Evolutionary conservation across 2,329 filamentous ascomycete species (phyloP), one percentile per base, ranked within the genome.

Genomic region (Arthrocladium fulminans): DNA sequence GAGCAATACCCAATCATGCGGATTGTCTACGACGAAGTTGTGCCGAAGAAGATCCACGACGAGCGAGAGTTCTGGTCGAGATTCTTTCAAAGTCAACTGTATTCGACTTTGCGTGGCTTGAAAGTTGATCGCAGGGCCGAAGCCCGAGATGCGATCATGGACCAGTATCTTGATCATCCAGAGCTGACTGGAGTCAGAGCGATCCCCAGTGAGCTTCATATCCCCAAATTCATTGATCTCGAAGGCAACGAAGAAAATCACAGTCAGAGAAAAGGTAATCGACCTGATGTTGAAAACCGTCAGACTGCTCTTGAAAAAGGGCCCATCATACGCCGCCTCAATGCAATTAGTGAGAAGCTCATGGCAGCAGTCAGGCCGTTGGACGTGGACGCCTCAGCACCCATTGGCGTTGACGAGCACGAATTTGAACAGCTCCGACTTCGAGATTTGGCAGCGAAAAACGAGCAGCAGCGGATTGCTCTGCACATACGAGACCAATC

Each of bases 191-290:
- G 70, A 12, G 63, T 65, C 19, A 62, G 68, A 0, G 65, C 64
- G 32, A 67, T 69, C 3, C 60, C 67, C 13, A 58, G 77, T 55
- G 71, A 81, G 2, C 71, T 81, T 27, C 77, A 83, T 48, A 80
- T 98, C 17, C 89, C 92, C 1, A 82, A 89, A 59, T 89, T 94
- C 55, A 89, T 98, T 57, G 86, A 98, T 63, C 68, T 98, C 22
- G 87, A 90, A 62, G 92, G 84, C 24, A 98, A 98, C 61, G 92
- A 97, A 67, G 86, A 92, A 64, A 90, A 98, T 60, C 83, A 94
- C 65, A 94, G 88, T 57, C 86, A 89, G 46, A 79, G 83, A 60
- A 83, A 77, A 59, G 92, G 92, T 43, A 97, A 98, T 64, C 76
- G 84, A 45, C 88, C 90, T 48, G 88, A 97, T 62, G 70, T 85